Percentiles rank a stretch among this genome's conserved stretches.
Evolutionary conservation across 202 grass and related monocot genomes (phyloP).

Genomic region (Digitaria exilis): DNA sequence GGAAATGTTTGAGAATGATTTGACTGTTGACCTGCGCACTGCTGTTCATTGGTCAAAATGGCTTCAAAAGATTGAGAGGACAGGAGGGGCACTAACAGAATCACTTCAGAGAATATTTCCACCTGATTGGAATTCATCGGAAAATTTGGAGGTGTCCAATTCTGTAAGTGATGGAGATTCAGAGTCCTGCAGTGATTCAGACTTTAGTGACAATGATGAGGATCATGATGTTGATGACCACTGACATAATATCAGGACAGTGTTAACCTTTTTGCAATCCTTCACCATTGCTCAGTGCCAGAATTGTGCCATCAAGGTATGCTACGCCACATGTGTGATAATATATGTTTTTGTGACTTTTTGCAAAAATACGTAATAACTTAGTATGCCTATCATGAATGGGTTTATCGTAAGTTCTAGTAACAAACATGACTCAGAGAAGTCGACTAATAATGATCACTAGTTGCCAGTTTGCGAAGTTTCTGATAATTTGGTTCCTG

Average conservation of each 20-base stretch:
- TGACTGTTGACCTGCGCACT: constrained; percentile 81
- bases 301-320: constrained; percentile 45
- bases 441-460: constrained; percentile 11
- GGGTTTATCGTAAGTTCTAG: background rate
- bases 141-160: constrained; percentile 45
- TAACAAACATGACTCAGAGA: background rate
- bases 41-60: constrained; percentile 94
- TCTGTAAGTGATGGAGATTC: constrained; percentile 41
- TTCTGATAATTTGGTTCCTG: constrained; percentile 7
- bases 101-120: constrained; percentile 89
- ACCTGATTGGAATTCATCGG: constrained; percentile 85
- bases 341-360: background rate
- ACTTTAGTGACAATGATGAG: constrained; percentile 46
- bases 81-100: constrained; percentile 88
- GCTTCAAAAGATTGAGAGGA: constrained; percentile 84
- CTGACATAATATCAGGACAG: constrained; percentile 20
- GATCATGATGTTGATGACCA: constrained; percentile 42
- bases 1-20: constrained; percentile 86
- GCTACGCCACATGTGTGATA: background rate
- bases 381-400: constrained; percentile 9
- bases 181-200: constrained; percentile 52
- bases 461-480: background rate
- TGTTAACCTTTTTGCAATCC: background rate
- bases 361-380: background rate
- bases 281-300: background rate